Base-by-base conservation (phyloP, 1,284 basidiomycete species). In the Schizophyllum amplum region DNA sequence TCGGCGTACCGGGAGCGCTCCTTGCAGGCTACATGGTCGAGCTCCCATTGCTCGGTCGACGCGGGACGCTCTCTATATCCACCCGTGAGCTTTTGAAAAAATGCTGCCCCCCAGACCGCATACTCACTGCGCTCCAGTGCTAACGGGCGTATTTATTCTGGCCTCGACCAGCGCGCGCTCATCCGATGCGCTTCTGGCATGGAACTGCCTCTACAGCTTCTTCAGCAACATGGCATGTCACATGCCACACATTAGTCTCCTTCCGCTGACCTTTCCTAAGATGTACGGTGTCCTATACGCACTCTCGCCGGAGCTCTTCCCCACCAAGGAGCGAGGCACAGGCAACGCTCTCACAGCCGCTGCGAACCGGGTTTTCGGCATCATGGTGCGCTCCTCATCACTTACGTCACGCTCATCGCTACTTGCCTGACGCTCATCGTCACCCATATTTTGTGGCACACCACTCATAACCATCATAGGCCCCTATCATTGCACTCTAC, bases 201-300 rank as follows among this genome's bases (percentile, higher is more conserved):
- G 84, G 84, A 88, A 88, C 65, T 88, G 85, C 63, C 86, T 80
- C 21, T 86, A 84, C 62, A 77, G 73, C 21, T 82, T 86, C 65
- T 77, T 71, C 61, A 80, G 77, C 62, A 86, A 84, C 64, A 78
- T 80, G 55, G 57, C 72, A 67, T 53, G 11, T 23, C 42, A n/a
- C 9, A 24, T 23, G 20, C 47, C 15, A 5, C 21, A 58, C 55
- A 21, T 33, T 21, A 25, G 26, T 56, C 11, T 59, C 20, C 9
- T 50, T 56, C 24, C 17, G 46, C 27, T 33, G 6, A 33, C 27
- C 13, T 33, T 62, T 24, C 64, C 81, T 75, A 78, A 85, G 58
- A 88, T 89, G 86, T 89, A 87, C 63, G 86, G 84, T 11, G 82
- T 88, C 4, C 68, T 89, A 11, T 90, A 87, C 60, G 84, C 83